phyloP scores from a whole-genome alignment of 1,284 basidiomycete genomes.

The Ceratobasidium sp. region DNA sequence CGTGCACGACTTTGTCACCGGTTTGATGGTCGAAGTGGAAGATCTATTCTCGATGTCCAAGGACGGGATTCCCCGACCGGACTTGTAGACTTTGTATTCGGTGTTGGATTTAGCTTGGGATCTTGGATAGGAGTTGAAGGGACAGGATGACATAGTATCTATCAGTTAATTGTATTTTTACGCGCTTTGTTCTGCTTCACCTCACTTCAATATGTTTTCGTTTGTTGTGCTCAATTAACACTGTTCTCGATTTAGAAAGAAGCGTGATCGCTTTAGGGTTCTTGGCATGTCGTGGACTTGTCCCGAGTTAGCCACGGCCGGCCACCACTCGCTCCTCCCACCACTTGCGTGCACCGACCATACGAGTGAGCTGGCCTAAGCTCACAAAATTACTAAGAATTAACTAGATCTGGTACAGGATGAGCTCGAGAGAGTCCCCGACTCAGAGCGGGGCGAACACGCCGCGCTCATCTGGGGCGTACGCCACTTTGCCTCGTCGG shows the following conservation, averaged over 20 bases:
- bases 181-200: neutral
- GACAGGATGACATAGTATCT: neutral
- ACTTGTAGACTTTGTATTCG: conserved; percentile 10
- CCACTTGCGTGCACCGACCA: neutral
- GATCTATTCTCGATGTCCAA: conserved; percentile 38
- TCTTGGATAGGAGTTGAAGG: neutral
- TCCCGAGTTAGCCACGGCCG: neutral
- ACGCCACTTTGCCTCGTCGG: conserved; percentile 29
- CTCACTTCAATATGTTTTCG: conserved; percentile 3
- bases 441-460: conserved; percentile 30
- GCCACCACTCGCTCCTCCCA: neutral
- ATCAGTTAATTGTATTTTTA: conserved; percentile 30
- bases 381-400: neutral
- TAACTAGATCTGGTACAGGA: neutral
- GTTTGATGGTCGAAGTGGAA: conserved; percentile 21
- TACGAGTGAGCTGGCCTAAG: neutral
- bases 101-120: neutral
- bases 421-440: conserved; percentile 26
- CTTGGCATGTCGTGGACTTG: neutral
- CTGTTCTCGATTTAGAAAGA: neutral
- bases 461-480: conserved; percentile 20
- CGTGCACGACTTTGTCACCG: conserved; percentile 19
- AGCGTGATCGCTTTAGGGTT: neutral
- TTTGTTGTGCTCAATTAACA: neutral
- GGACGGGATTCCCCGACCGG: conserved; percentile 33